Evolutionary conservation across 768 basidiomycete genomes (phyloP).

Genomic region (Daedaleopsis nitida): DNA sequence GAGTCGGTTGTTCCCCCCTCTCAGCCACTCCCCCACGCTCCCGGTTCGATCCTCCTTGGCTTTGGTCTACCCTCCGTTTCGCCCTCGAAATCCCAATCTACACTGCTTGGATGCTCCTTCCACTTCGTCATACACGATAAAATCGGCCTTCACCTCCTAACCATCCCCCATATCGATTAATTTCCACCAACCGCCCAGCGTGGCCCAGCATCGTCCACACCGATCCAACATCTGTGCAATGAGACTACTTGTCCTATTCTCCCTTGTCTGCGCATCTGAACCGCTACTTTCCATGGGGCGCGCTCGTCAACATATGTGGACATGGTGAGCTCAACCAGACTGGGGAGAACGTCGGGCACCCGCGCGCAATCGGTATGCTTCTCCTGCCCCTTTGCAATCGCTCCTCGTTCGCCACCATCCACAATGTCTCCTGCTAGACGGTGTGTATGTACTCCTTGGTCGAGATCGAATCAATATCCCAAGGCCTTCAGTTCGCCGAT

Average conservation of each 20-base stretch:
- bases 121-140: too few relatives aligned
- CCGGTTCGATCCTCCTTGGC: not conserved
- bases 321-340: not conserved
- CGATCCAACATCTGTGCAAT: not conserved
- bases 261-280: not conserved
- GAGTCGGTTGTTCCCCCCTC: not conserved
- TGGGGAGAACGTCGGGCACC: not conserved
- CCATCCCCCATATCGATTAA: too few relatives aligned
- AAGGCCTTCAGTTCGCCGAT: too few relatives aligned
- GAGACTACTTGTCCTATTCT: not conserved
- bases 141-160: too few relatives aligned
- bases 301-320: not conserved
- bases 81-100: not conserved
- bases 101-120: too few relatives aligned
- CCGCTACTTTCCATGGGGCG: not conserved
- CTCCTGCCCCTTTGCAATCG: too few relatives aligned
- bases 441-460: too few relatives aligned
- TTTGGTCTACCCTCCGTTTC: not conserved
- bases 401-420: too few relatives aligned
- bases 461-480: too few relatives aligned
- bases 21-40: not conserved
- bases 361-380: not conserved
- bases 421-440: too few relatives aligned
- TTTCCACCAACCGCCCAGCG: not conserved
- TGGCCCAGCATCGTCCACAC: not conserved